Evolutionary conservation across 352 stramenopile species (phyloP).

Genomic region (Globisporangium lucens): DNA sequence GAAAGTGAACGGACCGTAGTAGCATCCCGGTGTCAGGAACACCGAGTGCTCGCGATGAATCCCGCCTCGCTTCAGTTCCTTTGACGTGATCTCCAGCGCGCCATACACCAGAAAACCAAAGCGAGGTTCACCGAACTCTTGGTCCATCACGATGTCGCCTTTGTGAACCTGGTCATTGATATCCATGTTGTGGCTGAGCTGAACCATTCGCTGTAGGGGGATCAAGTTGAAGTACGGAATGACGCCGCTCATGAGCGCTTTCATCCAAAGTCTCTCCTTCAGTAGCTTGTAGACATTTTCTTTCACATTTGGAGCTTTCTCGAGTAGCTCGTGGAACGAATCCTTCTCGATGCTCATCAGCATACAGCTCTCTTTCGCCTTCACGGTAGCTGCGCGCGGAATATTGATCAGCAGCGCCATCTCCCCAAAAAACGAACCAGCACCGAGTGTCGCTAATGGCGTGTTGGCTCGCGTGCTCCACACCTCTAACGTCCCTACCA

Average conservation of each 20-base stretch:
- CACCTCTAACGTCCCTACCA: slow-evolving; percentile 60
- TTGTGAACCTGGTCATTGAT: slow-evolving; percentile 68
- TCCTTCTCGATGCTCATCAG: slow-evolving; percentile 80
- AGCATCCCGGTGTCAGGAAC: slow-evolving; percentile 67
- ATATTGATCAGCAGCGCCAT: slow-evolving; percentile 84
- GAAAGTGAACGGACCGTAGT: slow-evolving; percentile 72
- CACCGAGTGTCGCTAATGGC: slow-evolving; percentile 55
- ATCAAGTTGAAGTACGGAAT: slow-evolving; percentile 66
- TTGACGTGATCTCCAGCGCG: slow-evolving; percentile 58
- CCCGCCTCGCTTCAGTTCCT: slow-evolving; percentile 23
- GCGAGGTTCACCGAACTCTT: slow-evolving; percentile 30
- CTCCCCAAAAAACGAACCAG: slow-evolving; percentile 77
- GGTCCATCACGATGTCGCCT: slow-evolving; percentile 51
- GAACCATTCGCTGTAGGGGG: slow-evolving; percentile 44
- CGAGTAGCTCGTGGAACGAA: slow-evolving; percentile 59
- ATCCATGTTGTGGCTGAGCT: slow-evolving; percentile 54
- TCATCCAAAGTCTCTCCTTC: slow-evolving; percentile 66
- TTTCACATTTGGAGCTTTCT: slow-evolving; percentile 53
- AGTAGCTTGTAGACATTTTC: slow-evolving; percentile 50
- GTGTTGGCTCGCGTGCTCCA: slow-evolving; percentile 45
- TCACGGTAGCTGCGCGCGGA: slow-evolving; percentile 66
- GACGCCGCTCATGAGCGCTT: slow-evolving; percentile 71
- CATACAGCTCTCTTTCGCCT: slow-evolving; percentile 65
- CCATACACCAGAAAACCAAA: slow-evolving; percentile 74
- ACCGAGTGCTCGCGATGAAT: slow-evolving; percentile 40